Evolutionary conservation across 2,329 filamentous ascomycete genomes (phyloP).

Genomic region (Didymella arachidicola): DNA sequence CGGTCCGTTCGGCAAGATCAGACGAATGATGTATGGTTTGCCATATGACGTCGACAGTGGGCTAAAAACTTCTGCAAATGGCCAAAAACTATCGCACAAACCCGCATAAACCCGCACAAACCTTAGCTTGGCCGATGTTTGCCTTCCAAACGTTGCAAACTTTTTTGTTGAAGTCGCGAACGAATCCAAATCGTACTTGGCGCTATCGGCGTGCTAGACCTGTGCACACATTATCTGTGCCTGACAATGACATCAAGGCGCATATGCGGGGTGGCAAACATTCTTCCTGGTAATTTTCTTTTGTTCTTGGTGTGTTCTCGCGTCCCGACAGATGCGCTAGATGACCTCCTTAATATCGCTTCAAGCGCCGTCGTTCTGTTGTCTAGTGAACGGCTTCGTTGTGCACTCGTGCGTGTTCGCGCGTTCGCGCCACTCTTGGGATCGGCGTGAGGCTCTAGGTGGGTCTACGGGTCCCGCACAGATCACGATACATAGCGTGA

Average conservation of each 20-base stretch:
- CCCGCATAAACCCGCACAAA: too few relatives aligned
- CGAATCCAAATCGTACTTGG: constrained; percentile 7
- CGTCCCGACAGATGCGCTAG: constrained; percentile 1
- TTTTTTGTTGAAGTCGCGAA: constrained; percentile 20
- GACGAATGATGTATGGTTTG: constrained; percentile 19
- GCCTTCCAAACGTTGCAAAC: constrained; percentile 5
- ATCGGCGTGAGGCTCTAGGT: constrained; percentile 23
- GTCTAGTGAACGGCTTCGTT: constrained; percentile 4
- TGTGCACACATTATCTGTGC: not conserved
- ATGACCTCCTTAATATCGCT: not conserved
- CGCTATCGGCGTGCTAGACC: constrained; percentile 6
- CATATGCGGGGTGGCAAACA: constrained; percentile 5
- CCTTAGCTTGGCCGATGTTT: constrained; percentile 14
- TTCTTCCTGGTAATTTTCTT: not conserved
- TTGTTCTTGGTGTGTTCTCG: constrained; percentile 6
- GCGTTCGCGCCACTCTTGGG: constrained; percentile 16
- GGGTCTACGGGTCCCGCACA: constrained; percentile 13
- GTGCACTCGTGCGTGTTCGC: constrained; percentile 6
- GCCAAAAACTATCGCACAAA: not conserved
- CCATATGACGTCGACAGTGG: constrained; percentile 19
- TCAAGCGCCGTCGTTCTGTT: not conserved
- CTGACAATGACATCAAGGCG: constrained; percentile 13
- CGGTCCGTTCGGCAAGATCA: constrained; percentile 21
- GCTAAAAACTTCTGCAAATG: not conserved
- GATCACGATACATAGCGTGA: constrained; percentile 13